These are phyloP conservation scores for Firmiana major DNA, from an alignment of 345 rosid species.

Conservation along the genomic window DNA sequence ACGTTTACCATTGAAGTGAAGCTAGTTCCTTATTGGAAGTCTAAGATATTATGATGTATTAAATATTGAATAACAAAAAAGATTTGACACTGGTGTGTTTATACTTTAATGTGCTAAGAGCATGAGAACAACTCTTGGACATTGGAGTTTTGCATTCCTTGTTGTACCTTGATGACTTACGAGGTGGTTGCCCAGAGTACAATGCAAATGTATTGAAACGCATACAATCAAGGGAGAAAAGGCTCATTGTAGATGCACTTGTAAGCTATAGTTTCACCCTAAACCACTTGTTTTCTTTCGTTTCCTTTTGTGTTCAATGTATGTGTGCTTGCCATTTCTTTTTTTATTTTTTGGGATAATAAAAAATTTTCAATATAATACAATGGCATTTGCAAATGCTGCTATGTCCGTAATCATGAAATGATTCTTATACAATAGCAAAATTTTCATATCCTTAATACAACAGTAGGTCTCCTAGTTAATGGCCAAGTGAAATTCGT, in stretches of 20 bases:
- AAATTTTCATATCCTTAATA: conserved; percentile 59
- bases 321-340: neutral
- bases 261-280: conserved; percentile 35
- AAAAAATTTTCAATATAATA: neutral
- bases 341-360: neutral
- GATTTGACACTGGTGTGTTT: neutral
- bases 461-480: conserved; percentile 80
- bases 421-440: neutral
- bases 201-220: conserved; percentile 66
- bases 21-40: neutral
- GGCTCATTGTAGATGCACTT: conserved; percentile 75
- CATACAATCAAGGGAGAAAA: conserved; percentile 71
- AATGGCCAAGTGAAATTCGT: conserved; percentile 47
- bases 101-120: conserved; percentile 4
- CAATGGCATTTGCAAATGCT: neutral
- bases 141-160: conserved; percentile 95
- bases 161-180: conserved; percentile 74
- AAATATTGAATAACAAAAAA: neutral
- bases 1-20: neutral
- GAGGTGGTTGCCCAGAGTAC: conserved; percentile 75
- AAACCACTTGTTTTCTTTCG: neutral
- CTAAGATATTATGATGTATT: neutral
- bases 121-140: conserved; percentile 15
- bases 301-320: neutral
- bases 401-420: neutral